Evolutionary conservation across 192 early-diverging fungal genomes (phyloP).

Genomic region (Gonapodya sp.): DNA sequence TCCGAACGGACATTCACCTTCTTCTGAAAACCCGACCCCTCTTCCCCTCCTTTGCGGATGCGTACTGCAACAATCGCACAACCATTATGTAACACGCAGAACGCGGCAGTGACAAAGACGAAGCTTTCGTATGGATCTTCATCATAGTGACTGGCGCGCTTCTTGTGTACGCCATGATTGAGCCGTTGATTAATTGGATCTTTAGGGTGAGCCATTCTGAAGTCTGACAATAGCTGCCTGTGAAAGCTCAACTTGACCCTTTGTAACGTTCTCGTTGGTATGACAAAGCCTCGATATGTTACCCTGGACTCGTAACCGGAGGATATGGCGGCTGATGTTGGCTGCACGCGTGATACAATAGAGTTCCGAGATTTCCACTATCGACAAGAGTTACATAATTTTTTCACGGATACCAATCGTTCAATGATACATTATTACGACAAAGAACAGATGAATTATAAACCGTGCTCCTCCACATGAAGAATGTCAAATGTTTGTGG

Average conservation of each 20-base stretch:
- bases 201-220: not conserved
- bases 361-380: no score
- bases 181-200: not conserved
- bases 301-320: not conserved
- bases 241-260: not conserved
- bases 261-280: not conserved
- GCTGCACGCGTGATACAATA: not conserved
- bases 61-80: not conserved
- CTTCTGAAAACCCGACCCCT: not conserved
- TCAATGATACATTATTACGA: no score
- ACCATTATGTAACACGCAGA: slow-evolving; percentile 4
- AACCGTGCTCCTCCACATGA: not conserved
- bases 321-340: not conserved
- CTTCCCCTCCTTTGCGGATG: not conserved
- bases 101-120: slow-evolving; percentile 17
- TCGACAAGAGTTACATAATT: no score
- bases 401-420: no score
- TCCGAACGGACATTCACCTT: not conserved
- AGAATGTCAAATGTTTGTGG: not conserved
- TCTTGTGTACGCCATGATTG: slow-evolving; percentile 9
- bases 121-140: slow-evolving; percentile 15
- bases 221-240: no score
- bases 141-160: slow-evolving; percentile 12
- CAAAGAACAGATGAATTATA: not conserved
- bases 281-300: not conserved